These are phyloP conservation scores for Yamadazyma blattariae DNA, from an alignment of 1,139 yeast species.

Conservation along the genomic window DNA sequence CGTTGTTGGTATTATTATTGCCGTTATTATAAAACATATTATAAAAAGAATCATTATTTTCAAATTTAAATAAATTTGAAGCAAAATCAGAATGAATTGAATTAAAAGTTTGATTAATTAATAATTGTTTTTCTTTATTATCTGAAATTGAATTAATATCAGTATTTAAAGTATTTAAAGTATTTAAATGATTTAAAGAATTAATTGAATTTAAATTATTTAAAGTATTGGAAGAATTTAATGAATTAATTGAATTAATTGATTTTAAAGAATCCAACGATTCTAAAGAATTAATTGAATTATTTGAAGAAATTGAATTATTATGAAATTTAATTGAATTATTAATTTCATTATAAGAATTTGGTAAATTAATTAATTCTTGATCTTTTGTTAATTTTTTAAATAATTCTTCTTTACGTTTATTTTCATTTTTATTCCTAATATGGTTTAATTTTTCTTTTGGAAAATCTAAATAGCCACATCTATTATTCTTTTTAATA, in stretches of 20 bases:
- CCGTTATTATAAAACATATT: too few species aligned
- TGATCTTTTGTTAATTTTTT: slow-evolving; percentile 3
- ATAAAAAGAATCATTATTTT: neutral
- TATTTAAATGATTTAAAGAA: too few species aligned
- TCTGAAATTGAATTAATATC: too few species aligned
- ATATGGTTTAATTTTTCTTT: slow-evolving; percentile 33
- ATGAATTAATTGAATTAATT: too few species aligned
- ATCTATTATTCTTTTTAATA: slow-evolving; percentile 33
- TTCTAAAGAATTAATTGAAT: too few species aligned
- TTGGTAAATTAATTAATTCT: slow-evolving; percentile 2
- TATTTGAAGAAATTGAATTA: too few species aligned
- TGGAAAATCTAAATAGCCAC: slow-evolving; percentile 45
- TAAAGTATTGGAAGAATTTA: too few species aligned
- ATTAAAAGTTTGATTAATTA: slow-evolving; percentile 2
- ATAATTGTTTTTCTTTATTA: slow-evolving; percentile 2
- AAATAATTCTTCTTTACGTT: slow-evolving; percentile 12
- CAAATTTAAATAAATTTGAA: slow-evolving; percentile 5
- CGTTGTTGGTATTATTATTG: too few species aligned
- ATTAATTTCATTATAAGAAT: neutral
- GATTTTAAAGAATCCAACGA: too few species aligned
- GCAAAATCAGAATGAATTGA: slow-evolving; percentile 3
- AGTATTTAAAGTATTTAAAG: too few species aligned
- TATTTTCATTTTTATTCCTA: slow-evolving; percentile 30
- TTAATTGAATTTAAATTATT: too few species aligned
- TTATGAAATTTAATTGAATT: neutral